Percentiles rank a stretch among this genome's conserved stretches.
Evolutionary conservation across 2,329 filamentous ascomycete species (phyloP).

Genomic region (Elsinoe fawcettii): DNA sequence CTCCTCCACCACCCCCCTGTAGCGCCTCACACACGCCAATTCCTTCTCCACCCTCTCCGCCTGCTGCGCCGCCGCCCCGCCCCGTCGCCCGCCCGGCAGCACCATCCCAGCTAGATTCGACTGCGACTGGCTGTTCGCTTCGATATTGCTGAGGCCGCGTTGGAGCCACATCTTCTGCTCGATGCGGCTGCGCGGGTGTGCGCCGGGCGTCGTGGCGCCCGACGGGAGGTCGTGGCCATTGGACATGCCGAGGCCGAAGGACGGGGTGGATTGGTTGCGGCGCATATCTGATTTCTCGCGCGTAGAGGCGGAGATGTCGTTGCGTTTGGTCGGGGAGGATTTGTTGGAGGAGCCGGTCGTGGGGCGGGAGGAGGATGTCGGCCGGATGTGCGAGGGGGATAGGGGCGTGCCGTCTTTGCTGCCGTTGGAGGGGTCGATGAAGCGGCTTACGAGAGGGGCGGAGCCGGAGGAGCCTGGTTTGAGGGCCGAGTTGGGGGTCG

Average conservation of each 20-base stretch:
- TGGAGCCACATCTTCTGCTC: slow-evolving; percentile 71
- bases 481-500: neutral
- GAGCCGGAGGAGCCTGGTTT: slow-evolving; percentile 3
- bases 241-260: slow-evolving; percentile 15
- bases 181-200: slow-evolving; percentile 49
- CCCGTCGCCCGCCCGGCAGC: slow-evolving; percentile 30
- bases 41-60: slow-evolving; percentile 64
- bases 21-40: slow-evolving; percentile 64
- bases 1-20: slow-evolving; percentile 61
- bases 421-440: slow-evolving; percentile 33
- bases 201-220: slow-evolving; percentile 17
- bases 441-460: slow-evolving; percentile 38
- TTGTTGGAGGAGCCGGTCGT: slow-evolving; percentile 1
- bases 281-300: slow-evolving; percentile 15
- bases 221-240: slow-evolving; percentile 8
- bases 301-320: neutral
- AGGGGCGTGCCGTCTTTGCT: slow-evolving; percentile 33
- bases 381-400: slow-evolving; percentile 18
- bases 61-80: slow-evolving; percentile 51
- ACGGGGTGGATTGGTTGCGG: slow-evolving; percentile 18
- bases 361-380: slow-evolving; percentile 8
- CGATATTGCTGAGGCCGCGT: slow-evolving; percentile 63
- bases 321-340: slow-evolving; percentile 10
- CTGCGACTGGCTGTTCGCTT: slow-evolving; percentile 47
- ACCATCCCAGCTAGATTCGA: slow-evolving; percentile 39